Evolutionary conservation across 495 filamentous ascomycete species (phyloP), one percentile per base, ranked within the genome.

Genomic region (Talaromyces nanjingensis): DNA sequence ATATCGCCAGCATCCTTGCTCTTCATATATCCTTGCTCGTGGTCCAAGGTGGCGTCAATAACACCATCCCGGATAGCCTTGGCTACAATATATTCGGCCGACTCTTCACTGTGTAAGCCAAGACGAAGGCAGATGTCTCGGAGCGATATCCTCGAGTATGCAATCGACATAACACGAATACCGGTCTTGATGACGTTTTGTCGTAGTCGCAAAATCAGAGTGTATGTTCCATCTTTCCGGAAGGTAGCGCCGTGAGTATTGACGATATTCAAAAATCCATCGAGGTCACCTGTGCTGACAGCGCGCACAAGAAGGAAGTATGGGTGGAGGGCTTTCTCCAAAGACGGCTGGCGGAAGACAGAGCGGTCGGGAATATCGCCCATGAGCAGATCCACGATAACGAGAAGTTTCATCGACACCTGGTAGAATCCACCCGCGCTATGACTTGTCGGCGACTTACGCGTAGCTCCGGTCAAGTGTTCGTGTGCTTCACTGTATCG

Each of bases 171-270:
- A 91, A 97, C 97, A 65, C 94, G 91, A 67, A 98, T 94, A 68
- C 94, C 94, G 37, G 94, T 98, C 80, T 96, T 97, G 86, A 98
- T 98, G 73, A 98, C 94, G 76, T 98, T 98, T 73, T 98, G 94
- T 60, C 94, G 86, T 45, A 98, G 82, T 55, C 94, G 91, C 65
- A 97, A 83, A 72, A 97, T 93, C 59, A 98, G 83, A 7, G 92
- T 96, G 76, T 98, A 98, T 20, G 93, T 97, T 61, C 91, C 92
- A 74, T 98, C 96, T 62, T 88, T 88, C 56, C 90, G 86, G 87
- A 98, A 98, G 16, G 87, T 89, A 24, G 87, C 84, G 62, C 86
- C 88, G 76, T 97, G 86, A 20, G 84, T 84, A 65, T 87, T 86
- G 63, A 97, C 90, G 65, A 88, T 87, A 60, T 86, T 87, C 72